Base-by-base conservation (phyloP, 768 basidiomycete species). In the Tricholoma saponaceum region DNA sequence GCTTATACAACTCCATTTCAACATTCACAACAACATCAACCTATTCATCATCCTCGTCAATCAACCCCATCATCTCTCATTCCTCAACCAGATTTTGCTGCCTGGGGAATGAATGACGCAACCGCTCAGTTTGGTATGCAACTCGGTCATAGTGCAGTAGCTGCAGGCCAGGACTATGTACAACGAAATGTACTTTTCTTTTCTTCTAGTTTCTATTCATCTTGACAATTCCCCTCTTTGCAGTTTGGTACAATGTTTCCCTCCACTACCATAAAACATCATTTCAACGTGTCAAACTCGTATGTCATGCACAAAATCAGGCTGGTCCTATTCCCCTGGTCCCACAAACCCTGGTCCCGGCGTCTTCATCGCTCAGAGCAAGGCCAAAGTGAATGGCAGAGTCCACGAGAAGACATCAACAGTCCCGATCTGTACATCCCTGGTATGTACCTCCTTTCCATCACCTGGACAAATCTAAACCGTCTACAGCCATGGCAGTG, bases 41-140 rank as follows among this genome's bases (percentile, higher is more conserved):
- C 56, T 7, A 63, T 59, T 13, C 68, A 66, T 28, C 65, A 64
- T 39, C 56, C 35, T n/a, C n/a, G n/a, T n/a, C n/a, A n/a, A n/a
- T n/a, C n/a, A n/a, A n/a, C n/a, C n/a, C n/a, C n/a, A n/a, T n/a
- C n/a, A n/a, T n/a, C n/a, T n/a, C n/a, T n/a, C 32, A 58, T 68
- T 41, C 69, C 66, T 18, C 62, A 66, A 39, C 73, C 78, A 1
- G 76, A 86, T 66, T 89, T 88, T 62, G 79, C 79, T 9, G 85
- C 87, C 13, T 92, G 89, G 89, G 90, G 91, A 0, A 80, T 98
- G 72, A 89, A 97, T 70, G 92, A 92, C 66, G 86, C 93, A 9
- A 98, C 97, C 2, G 92, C 97, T 0, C 90, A 95, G 70, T 87
- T 99, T 68, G 93, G 96, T 20, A 92, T 98, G 84, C 96, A 98